Conservation (phyloP, 441 rosid species). For the Euphorbia corollata region DNA sequence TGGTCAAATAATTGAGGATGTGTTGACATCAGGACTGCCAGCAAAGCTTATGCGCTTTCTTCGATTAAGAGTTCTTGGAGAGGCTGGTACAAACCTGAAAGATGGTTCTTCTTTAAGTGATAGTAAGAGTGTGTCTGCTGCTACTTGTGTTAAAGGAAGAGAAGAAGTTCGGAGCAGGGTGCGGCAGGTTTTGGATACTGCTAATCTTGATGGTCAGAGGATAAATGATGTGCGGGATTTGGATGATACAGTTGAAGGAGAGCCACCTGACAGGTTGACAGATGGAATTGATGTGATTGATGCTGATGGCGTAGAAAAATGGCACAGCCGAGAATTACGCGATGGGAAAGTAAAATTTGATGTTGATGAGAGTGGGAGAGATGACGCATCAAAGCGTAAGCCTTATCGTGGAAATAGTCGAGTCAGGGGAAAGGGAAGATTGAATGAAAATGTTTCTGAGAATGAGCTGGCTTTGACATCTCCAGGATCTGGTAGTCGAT, state of each 20-base stretch:
- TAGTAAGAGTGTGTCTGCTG: conserved; percentile 38
- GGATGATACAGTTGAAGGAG: conserved; percentile 37
- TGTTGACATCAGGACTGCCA: conserved; percentile 80
- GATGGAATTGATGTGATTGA: conserved; percentile 41
- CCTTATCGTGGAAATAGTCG: conserved; percentile 49
- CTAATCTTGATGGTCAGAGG: conserved; percentile 41
- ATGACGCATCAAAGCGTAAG: conserved; percentile 64
- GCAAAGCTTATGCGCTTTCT: conserved; percentile 94
- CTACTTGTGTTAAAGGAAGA: conserved; percentile 47
- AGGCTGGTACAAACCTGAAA: conserved; percentile 53
- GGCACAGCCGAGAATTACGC: conserved; percentile 33
- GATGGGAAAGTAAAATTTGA: conserved; percentile 54
- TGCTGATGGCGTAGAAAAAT: conserved; percentile 48
- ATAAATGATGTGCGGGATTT: conserved; percentile 30
- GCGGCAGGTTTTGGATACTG: conserved; percentile 55
- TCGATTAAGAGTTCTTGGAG: conserved; percentile 82
- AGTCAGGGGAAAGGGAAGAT: conserved; percentile 66
- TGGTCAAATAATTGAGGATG: conserved; percentile 89
- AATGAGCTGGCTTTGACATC: conserved; percentile 52
- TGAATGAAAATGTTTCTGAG: conserved; percentile 51
- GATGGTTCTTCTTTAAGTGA: conserved; percentile 52
- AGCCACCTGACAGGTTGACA: conserved; percentile 37
- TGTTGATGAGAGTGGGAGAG: conserved; percentile 63
- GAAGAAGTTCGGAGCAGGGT: conserved; percentile 73
- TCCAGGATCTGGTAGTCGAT: conserved; percentile 60